phyloP scores from a whole-genome alignment of 2,329 filamentous ascomycete species.

The Clonostachys byssicola region DNA sequence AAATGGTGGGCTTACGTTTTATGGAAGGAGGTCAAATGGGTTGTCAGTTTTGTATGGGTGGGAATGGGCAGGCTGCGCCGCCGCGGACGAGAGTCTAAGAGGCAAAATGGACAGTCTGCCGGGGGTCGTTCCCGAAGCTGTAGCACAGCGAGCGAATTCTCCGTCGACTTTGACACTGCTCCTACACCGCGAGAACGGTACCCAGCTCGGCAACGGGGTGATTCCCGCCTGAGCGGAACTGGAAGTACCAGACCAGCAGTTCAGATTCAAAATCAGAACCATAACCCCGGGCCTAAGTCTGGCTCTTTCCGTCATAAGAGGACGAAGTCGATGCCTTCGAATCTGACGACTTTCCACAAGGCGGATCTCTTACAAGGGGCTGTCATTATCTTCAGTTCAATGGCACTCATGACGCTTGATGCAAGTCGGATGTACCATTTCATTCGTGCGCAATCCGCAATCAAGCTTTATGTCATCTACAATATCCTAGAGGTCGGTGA shows the following conservation, averaged over 20 bases:
- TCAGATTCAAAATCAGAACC: slow-evolving; percentile 1
- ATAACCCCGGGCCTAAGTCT: slow-evolving; percentile 17
- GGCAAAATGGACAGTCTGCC: slow-evolving; percentile 2
- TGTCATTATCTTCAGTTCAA: slow-evolving; percentile 81
- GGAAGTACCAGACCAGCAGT: neutral
- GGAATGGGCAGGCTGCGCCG: slow-evolving; percentile 78
- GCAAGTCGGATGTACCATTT: slow-evolving; percentile 98
- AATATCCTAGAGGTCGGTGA: slow-evolving; percentile 94
- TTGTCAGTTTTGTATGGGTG: slow-evolving; percentile 73
- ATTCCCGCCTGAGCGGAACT: slow-evolving; percentile 2
- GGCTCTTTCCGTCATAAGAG: slow-evolving; percentile 59
- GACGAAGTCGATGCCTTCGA: slow-evolving; percentile 81
- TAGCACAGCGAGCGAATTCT: slow-evolving; percentile 23
- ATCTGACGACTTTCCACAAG: slow-evolving; percentile 83
- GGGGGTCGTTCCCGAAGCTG: slow-evolving; percentile 31
- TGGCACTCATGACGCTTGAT: slow-evolving; percentile 84
- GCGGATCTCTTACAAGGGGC: slow-evolving; percentile 90
- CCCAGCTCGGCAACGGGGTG: slow-evolving; percentile 1
- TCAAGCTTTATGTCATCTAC: slow-evolving; percentile 98
- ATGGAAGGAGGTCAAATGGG: slow-evolving; percentile 65
- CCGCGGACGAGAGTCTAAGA: slow-evolving; percentile 27
- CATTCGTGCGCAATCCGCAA: slow-evolving; percentile 91
- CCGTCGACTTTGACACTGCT: slow-evolving; percentile 2
- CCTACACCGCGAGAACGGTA: slow-evolving; percentile 2
- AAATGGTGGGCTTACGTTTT: slow-evolving; percentile 76